Base-by-base conservation (phyloP, 2,329 filamentous ascomycete species). In the Ceratocystis albifundus region DNA sequence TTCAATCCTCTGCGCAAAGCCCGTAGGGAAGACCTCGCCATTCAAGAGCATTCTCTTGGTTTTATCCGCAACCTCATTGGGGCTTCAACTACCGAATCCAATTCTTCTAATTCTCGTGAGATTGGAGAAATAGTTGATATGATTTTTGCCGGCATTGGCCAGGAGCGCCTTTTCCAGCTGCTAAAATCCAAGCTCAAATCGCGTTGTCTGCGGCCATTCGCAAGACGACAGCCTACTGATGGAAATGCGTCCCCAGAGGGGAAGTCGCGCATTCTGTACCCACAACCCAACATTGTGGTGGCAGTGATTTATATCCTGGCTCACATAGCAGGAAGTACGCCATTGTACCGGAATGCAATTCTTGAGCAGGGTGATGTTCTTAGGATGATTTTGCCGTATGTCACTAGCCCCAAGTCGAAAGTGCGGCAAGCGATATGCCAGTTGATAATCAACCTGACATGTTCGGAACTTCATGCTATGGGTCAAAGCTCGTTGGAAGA, bases 11-110 rank as follows among this genome's bases (percentile, higher is more conserved):
- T 62, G 20, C 81, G 85, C 36, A 86, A 86, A 72, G 84, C 87
- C 20, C 83, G 87, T 64, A 86, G 86, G 70, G 88, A 96, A 70
- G 89, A 95, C 70, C 80, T 92, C 46, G 86, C 87, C 1, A 88
- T 96, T 32, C 93, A 97, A 75, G 90, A 96, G 73, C 92, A 97
- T 75, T 89, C 88, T 0, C 82, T 97, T 20, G 88, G 95, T 71
- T 88, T 97, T 71, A 84, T 99, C 69, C 84, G 93, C 65, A 99
- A 99, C 74, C 79, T 97, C 41, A 89, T 96, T 70, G 61, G 62
- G 20, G 45, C 57, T 17, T 61, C 61, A 2, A 62, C 28, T 36
- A 36, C 55, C 4, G 20, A 17, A 4, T 20, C 32, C 4, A 28
- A 10, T 36, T 36, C 41, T 2, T 45, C 30, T 8, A 88, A 87